These are phyloP conservation scores for Aspergillus pseudoglaucus DNA, from an alignment of 2,329 filamentous ascomycete species.

Conservation along the genomic window DNA sequence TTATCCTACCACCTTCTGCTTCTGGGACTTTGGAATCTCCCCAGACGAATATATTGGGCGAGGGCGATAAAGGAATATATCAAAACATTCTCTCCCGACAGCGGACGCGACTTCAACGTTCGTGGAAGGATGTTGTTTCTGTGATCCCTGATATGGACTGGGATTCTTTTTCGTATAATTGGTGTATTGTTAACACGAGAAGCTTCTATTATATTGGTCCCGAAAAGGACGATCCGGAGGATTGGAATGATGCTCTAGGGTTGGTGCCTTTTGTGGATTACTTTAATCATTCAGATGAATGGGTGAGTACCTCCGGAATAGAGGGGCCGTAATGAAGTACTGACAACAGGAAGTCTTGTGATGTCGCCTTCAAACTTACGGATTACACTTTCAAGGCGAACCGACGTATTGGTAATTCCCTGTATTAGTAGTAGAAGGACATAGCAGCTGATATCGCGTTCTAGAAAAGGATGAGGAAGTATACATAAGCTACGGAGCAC, in stretches of 20 bases:
- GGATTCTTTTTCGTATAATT: constrained; percentile 45
- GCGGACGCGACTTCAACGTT: constrained; percentile 43
- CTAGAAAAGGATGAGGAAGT: constrained; percentile 32
- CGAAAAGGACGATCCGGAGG: constrained; percentile 23
- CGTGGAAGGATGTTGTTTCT: constrained; percentile 42
- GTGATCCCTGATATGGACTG: constrained; percentile 35
- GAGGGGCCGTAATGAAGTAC: not conserved
- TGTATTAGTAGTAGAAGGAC: not conserved
- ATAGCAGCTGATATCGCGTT: not conserved
- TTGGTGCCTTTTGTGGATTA: constrained; percentile 37
- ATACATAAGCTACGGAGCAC: constrained; percentile 34
- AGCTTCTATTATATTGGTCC: constrained; percentile 52
- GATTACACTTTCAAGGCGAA: constrained; percentile 23
- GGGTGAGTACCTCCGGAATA: constrained; percentile 16
- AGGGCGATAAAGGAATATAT: constrained; percentile 24
- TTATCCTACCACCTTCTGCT: constrained; percentile 27
- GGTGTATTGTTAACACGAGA: constrained; percentile 53
- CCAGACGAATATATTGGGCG: constrained; percentile 12
- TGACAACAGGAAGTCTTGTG: constrained; percentile 14
- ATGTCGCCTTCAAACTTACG: constrained; percentile 19
- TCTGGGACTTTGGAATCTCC: constrained; percentile 31
- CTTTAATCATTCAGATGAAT: constrained; percentile 35
- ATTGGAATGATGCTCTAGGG: constrained; percentile 34
- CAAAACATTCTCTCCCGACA: constrained; percentile 45
- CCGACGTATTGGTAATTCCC: constrained; percentile 17